Base-by-base conservation (phyloP, 2,329 filamentous ascomycete genomes). In the Ascochyta lentis region DNA sequence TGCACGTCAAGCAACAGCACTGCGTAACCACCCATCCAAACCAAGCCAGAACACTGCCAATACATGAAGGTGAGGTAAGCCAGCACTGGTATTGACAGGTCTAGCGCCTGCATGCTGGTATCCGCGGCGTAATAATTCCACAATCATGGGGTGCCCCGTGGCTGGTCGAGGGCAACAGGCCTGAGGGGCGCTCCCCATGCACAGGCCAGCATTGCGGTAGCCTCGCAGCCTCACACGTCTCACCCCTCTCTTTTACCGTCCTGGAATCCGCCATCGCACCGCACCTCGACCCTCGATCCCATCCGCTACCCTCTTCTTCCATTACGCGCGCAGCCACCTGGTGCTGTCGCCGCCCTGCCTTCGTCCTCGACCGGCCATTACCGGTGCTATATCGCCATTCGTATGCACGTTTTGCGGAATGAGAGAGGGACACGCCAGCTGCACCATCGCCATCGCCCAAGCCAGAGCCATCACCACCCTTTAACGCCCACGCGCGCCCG, bases 401-500 rank as follows among this genome's bases (percentile, higher is more conserved):
- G 56, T 56, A 68, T 69, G 58, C 69, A 59, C 50, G 44, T 51
- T 54, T 58, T 41, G 59, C 67, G 56, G 63, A 64, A 66, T 72
- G 68, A 64, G 71, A 65, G 62, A 69, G 63, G 64, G 60, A 64
- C 57, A 68, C 65, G 61, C 54, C 64, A 57, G 54, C 57, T 53
- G 49, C 66, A 64, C 56, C 61, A 57, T 54, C 56, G 61, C 67
- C 60, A 63, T 67, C 56, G 61, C 67, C 60, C 63, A 66, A 60
- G 58, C 56, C 66, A 56, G 54, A 56, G 63, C 67, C 60, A 63
- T 67, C 61, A 59, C 56, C 66, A 67, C 72, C 61, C 69, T 72
- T 74, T 77, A 73, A 76, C 65, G 49, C 68, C 63, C 60, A 67
- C 70, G 70, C 72, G 70, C 71, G 58, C 61, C 65, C 68, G 71